phyloP scores from a whole-genome alignment of 75 land plant genomes.

The Pinus taeda region DNA sequence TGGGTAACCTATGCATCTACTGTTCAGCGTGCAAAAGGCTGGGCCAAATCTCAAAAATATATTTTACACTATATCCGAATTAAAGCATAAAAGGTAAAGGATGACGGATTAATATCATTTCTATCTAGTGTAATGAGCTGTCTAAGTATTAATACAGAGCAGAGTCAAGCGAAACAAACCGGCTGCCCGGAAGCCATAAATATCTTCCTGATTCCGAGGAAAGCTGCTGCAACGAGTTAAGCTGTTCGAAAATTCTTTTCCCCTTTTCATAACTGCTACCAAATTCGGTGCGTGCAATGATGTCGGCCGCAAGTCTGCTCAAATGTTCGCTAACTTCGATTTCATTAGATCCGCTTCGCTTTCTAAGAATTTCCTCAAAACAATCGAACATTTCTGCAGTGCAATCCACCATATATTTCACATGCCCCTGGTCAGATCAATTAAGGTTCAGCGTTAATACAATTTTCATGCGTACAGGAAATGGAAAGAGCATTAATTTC shows the following conservation, averaged over 20 bases:
- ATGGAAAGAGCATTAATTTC: too few relatives aligned
- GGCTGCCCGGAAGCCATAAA: constrained; percentile 76
- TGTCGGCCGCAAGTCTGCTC: constrained; percentile 59
- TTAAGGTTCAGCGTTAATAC: too few relatives aligned
- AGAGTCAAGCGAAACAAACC: constrained; percentile 21
- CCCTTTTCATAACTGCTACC: constrained; percentile 80
- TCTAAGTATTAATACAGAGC: too few relatives aligned
- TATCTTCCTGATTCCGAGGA: constrained; percentile 51
- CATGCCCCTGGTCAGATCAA: neutral
- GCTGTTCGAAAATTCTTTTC: constrained; percentile 60
- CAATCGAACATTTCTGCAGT: neutral
- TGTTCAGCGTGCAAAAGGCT: too few relatives aligned
- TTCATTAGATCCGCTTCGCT: constrained; percentile 5
- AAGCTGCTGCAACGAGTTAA: constrained; percentile 50
- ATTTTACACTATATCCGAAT: too few relatives aligned
- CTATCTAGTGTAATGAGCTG: too few relatives aligned
- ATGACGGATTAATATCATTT: too few relatives aligned
- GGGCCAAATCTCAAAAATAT: too few relatives aligned
- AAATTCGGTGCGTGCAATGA: constrained; percentile 77
- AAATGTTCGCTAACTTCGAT: constrained; percentile 46
- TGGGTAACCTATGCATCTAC: too few relatives aligned
- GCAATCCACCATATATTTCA: neutral
- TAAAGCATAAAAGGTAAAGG: too few relatives aligned
- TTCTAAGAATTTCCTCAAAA: neutral
- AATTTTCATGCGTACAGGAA: too few relatives aligned